Evolutionary conservation across 1,139 yeast species (phyloP).

Genomic region (Saccharomyces hybrid): DNA sequence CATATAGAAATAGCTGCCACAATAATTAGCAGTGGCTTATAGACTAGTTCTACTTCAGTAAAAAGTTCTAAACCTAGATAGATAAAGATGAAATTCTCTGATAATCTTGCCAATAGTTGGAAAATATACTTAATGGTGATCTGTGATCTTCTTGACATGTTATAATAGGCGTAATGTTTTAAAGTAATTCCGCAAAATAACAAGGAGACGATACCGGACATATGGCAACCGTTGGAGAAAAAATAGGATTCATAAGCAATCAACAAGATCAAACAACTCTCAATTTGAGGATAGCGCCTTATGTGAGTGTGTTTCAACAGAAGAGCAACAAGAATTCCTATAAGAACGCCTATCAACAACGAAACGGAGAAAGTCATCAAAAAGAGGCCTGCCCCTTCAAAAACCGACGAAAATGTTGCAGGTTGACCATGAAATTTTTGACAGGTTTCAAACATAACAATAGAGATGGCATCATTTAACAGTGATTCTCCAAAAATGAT

Average conservation of each 20-base stretch:
- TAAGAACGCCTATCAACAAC: constrained; percentile 79
- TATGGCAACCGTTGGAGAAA: constrained; percentile 97
- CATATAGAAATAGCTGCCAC: constrained; percentile 87
- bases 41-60: constrained; percentile 91
- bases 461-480: constrained; percentile 93
- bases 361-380: constrained; percentile 90
- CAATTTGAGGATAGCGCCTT: constrained; percentile 90
- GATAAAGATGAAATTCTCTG: constrained; percentile 94
- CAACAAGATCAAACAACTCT: constrained; percentile 82
- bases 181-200: constrained; percentile 93
- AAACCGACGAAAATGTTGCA: constrained; percentile 66
- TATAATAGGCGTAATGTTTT: constrained; percentile 93
- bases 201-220: constrained; percentile 96
- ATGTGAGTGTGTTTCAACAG: constrained; percentile 87
- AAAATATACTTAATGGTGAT: constrained; percentile 92
- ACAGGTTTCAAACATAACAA: constrained; percentile 98
- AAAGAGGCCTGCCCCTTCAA: constrained; percentile 91
- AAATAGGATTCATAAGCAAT: constrained; percentile 95
- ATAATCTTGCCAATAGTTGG: constrained; percentile 86
- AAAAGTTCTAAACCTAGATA: constrained; percentile 89
- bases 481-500: constrained; percentile 95
- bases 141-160: constrained; percentile 96
- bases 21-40: constrained; percentile 86
- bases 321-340: constrained; percentile 85
- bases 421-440: constrained; percentile 89